Evolutionary conservation across 1,139 yeast genomes (phyloP), one percentile per base, ranked within the genome.

Genomic region (Magnusiomyces sp.): DNA sequence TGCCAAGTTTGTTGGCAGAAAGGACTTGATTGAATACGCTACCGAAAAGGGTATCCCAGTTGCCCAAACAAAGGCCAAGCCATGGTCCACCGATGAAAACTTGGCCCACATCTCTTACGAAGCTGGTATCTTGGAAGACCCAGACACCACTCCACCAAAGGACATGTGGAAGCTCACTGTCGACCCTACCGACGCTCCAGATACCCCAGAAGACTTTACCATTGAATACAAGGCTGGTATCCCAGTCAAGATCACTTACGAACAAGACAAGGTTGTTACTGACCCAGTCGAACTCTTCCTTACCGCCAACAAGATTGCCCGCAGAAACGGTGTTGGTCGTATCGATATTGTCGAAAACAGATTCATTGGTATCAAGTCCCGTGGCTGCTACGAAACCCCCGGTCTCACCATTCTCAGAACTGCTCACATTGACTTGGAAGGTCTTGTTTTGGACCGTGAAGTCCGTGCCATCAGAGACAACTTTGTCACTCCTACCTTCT

Each of bases 301-400:
- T 60, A 86, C 89, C 59, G 97, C 96, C 57, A 90, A 94, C 71
- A 81, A 88, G 62, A 77, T 92, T 65, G 98, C 97, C 53, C 90
- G 98, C 79, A 88, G 97, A 77, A 89, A 92, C 69, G 98, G 98
- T 76, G 96, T 92, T 57, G 98, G 98, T 70, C 88, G 98, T 79
- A 85, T 92, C 68, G 98, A 92, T 72, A 92, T 92, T 66, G 98
- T 92, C 60, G 98, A 92, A 75, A 89, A 92, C 78, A 87, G 98
- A 77, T 92, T 92, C 71, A 92, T 92, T 66, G 97, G 97, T 70
- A 86, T 92, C 71, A 92, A 92, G 74, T 90, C 97, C 58, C 87
- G 98, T 77, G 98, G 98, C 53, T 92, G 98, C 76, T 92, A 92
- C 74, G 98, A 92, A 74, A 95, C 97, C 58, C 98, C 98, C 60